These are phyloP conservation scores for Lindgomyces ingoldianus DNA, from an alignment of 495 filamentous ascomycete genomes.

Conservation along the genomic window DNA sequence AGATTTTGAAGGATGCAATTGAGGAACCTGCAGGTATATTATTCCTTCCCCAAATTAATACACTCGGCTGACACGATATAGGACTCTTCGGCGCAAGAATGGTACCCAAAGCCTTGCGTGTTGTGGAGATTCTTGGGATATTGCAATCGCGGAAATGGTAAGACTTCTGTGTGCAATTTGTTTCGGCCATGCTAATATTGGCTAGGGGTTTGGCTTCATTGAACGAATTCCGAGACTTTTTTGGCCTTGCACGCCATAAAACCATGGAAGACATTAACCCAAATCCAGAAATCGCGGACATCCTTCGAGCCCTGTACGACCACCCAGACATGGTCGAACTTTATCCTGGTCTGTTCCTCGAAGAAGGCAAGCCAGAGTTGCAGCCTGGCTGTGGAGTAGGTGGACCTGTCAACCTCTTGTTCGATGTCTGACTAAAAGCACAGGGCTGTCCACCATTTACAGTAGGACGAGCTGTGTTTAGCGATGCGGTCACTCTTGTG, in stretches of 20 bases:
- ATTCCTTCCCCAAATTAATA: too few species aligned
- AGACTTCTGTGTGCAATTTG: too few species aligned
- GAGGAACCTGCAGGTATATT: too few species aligned
- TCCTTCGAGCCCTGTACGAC: slow-evolving; percentile 57
- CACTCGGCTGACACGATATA: too few species aligned
- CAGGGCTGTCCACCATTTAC: too few species aligned
- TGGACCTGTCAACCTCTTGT: too few species aligned
- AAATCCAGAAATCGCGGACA: slow-evolving; percentile 47
- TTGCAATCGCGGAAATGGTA: slow-evolving; percentile 60
- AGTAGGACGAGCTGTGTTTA: slow-evolving; percentile 77
- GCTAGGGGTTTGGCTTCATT: background rate
- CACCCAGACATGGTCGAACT: slow-evolving; percentile 66
- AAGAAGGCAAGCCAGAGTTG: slow-evolving; percentile 54
- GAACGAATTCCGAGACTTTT: background rate
- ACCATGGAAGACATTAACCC: background rate
- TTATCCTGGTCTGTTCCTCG: slow-evolving; percentile 50
- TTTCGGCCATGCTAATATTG: too few species aligned
- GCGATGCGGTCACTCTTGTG: slow-evolving; percentile 81
- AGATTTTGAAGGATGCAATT: background rate
- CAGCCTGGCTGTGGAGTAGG: too few species aligned
- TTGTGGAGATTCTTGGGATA: slow-evolving; percentile 63
- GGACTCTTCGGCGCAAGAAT: slow-evolving; percentile 46
- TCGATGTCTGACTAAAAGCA: too few species aligned
- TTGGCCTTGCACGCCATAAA: background rate
- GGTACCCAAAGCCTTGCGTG: slow-evolving; percentile 59